Conservation (phyloP, 192 early-diverging fungal species). For the Coemansia biformis region DNA sequence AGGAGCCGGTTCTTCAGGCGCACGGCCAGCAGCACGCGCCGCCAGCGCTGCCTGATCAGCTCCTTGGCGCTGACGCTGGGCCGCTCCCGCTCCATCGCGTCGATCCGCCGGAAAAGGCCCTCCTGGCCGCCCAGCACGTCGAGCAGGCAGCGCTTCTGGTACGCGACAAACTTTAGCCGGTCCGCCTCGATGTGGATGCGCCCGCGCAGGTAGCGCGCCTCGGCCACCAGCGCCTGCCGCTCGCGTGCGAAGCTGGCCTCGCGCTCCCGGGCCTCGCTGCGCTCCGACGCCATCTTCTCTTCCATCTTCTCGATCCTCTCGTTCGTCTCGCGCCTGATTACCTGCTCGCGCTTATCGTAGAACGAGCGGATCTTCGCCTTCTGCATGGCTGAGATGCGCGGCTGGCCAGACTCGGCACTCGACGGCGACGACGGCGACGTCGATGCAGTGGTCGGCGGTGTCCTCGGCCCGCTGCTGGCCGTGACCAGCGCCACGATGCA, state of each 20-base stretch:
- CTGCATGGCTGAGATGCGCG: constrained; percentile 21
- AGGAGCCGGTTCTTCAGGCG: constrained; percentile 16
- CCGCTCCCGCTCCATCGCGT: constrained; percentile 1
- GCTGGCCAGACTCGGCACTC: constrained; percentile 9
- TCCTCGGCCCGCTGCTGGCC: not conserved
- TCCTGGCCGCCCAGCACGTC: constrained; percentile 29
- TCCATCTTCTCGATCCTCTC: not conserved
- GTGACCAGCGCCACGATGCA: constrained; percentile 14
- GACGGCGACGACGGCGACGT: not conserved
- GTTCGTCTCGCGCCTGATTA: not conserved
- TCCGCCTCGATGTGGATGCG: constrained; percentile 17
- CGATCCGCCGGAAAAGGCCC: constrained; percentile 22
- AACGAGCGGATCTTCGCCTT: constrained; percentile 27
- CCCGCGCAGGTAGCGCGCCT: constrained; percentile 24
- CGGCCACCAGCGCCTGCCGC: constrained; percentile 1
- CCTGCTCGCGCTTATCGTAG: constrained; percentile 5
- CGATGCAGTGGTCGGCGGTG: constrained; percentile 2
- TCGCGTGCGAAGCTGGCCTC: not conserved
- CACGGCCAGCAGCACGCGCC: constrained; percentile 25
- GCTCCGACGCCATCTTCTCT: constrained; percentile 1
- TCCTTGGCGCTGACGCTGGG: not conserved
- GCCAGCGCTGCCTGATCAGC: constrained; percentile 15
- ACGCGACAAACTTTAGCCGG: constrained; percentile 10
- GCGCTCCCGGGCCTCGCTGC: not conserved
- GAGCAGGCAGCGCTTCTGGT: constrained; percentile 22